Conservation (phyloP, 2,329 filamentous ascomycete genomes). For the Raffaelea albimanens region DNA sequence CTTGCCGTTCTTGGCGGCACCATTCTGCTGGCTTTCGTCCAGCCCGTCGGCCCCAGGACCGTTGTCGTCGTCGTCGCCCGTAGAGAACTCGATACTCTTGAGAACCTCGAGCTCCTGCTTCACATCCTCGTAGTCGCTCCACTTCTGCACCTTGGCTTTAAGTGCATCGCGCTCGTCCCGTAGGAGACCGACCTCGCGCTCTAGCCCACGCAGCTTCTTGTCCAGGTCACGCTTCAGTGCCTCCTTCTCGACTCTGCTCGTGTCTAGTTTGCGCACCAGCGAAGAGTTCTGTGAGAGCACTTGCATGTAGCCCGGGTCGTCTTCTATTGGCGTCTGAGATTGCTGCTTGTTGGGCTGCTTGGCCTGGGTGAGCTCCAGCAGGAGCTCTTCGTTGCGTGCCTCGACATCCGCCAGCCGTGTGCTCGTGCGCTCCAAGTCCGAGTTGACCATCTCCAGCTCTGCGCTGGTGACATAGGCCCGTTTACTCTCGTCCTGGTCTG, state of each 20-base stretch:
- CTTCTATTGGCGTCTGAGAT: slow-evolving; percentile 55
- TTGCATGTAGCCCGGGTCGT: slow-evolving; percentile 81
- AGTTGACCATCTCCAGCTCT: slow-evolving; percentile 86
- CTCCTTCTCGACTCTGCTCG: slow-evolving; percentile 74
- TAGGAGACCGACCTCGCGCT: slow-evolving; percentile 66
- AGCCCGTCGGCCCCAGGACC: not conserved
- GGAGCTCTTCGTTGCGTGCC: slow-evolving; percentile 85
- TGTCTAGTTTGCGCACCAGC: slow-evolving; percentile 79
- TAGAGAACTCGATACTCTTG: slow-evolving; percentile 95
- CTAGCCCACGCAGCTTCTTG: slow-evolving; percentile 63
- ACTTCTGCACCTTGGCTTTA: slow-evolving; percentile 74
- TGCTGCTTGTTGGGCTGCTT: slow-evolving; percentile 63
- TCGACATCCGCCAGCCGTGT: slow-evolving; percentile 82
- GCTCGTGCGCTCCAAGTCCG: slow-evolving; percentile 85
- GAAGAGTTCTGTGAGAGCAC: slow-evolving; percentile 90
- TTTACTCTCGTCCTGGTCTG: slow-evolving; percentile 37
- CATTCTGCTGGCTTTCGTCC: slow-evolving; percentile 20
- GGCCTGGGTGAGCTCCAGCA: slow-evolving; percentile 81
- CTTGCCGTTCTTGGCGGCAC: slow-evolving; percentile 44
- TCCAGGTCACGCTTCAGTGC: slow-evolving; percentile 69
- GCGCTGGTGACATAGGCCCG: slow-evolving; percentile 67
- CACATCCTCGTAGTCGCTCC: slow-evolving; percentile 90
- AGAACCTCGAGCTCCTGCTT: slow-evolving; percentile 94
- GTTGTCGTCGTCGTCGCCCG: slow-evolving; percentile 70
- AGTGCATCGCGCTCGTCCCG: slow-evolving; percentile 74